Evolutionary conservation across 306 rosid species (phyloP).

Genomic region (Cotoneaster glaucophyllus): DNA sequence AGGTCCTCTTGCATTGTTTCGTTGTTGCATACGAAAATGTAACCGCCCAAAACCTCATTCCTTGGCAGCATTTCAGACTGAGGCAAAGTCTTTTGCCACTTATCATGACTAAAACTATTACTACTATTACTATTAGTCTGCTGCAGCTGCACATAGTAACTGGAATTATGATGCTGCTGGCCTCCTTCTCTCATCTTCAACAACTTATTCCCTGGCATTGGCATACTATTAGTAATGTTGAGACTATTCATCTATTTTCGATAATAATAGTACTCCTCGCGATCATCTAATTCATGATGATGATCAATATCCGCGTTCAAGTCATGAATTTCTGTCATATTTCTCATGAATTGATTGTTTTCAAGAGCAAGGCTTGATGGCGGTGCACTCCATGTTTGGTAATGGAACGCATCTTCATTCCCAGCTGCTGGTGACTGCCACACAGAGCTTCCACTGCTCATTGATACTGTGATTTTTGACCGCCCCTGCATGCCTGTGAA

Average conservation of each 20-base stretch:
- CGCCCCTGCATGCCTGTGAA: too few species aligned
- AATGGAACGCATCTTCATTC: neutral
- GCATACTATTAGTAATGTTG: neutral
- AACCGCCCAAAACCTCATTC: conserved; percentile 26
- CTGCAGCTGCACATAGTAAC: conserved; percentile 1
- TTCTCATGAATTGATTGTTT: neutral
- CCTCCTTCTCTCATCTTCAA: neutral
- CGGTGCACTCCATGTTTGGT: conserved; percentile 12
- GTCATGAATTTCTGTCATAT: neutral
- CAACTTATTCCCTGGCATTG: neutral
- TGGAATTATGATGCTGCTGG: neutral
- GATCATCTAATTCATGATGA: neutral
- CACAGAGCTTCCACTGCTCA: neutral
- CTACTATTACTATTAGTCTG: neutral
- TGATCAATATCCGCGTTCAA: neutral
- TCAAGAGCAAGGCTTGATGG: neutral
- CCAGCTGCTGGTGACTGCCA: neutral
- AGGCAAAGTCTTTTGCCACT: conserved; percentile 15
- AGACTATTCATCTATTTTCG: neutral
- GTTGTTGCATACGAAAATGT: conserved; percentile 26
- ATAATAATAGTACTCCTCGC: neutral
- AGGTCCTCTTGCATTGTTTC: conserved; percentile 26
- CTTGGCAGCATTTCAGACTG: conserved; percentile 23
- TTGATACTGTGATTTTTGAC: neutral
- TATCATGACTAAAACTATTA: neutral